Percentiles rank a stretch among this genome's conserved stretches.
phyloP scores from a whole-genome alignment of 2,329 filamentous ascomycete species.

The Cladosporium austrohemisphaericum region DNA sequence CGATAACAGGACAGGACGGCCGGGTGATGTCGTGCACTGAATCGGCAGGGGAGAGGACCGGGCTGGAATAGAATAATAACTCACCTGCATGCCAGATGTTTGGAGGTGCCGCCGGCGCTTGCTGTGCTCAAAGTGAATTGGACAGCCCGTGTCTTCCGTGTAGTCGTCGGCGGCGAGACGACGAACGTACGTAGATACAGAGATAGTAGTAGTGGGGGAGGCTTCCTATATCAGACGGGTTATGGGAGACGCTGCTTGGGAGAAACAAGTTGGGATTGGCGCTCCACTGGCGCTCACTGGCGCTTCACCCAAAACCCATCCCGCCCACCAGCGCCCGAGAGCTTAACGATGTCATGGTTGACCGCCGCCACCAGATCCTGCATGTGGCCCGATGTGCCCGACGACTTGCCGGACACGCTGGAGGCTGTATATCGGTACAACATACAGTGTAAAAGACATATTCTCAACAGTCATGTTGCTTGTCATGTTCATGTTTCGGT shows the following conservation, averaged over 20 bases:
- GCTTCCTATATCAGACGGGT: too few species aligned
- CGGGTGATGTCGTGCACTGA: neutral
- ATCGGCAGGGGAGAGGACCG: neutral
- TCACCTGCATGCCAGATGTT: conserved; percentile 14
- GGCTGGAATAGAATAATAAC: neutral
- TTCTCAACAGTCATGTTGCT: too few species aligned
- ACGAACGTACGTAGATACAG: conserved; percentile 2
- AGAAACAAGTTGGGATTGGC: conserved; percentile 9
- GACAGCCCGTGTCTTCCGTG: conserved; percentile 31
- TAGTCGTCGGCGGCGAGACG: neutral
- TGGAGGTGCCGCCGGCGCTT: neutral
- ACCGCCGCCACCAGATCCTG: neutral
- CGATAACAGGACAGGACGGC: neutral
- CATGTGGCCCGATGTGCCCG: neutral
- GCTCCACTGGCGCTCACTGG: neutral
- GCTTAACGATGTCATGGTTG: conserved; percentile 4
- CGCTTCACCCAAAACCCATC: neutral
- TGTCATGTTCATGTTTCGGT: too few species aligned
- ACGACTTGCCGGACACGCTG: neutral
- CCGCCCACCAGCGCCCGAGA: too few species aligned
- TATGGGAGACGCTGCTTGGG: too few species aligned
- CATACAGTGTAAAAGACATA: too few species aligned
- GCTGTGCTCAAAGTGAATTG: conserved; percentile 45
- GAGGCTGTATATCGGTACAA: neutral
- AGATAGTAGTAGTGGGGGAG: neutral